A percentile compares a stretch with the other conserved stretches of the same genome.
These are phyloP conservation scores for Limnomonas spitsbergensis DNA, from an alignment of 139 green algal species.

Conservation along the genomic window DNA sequence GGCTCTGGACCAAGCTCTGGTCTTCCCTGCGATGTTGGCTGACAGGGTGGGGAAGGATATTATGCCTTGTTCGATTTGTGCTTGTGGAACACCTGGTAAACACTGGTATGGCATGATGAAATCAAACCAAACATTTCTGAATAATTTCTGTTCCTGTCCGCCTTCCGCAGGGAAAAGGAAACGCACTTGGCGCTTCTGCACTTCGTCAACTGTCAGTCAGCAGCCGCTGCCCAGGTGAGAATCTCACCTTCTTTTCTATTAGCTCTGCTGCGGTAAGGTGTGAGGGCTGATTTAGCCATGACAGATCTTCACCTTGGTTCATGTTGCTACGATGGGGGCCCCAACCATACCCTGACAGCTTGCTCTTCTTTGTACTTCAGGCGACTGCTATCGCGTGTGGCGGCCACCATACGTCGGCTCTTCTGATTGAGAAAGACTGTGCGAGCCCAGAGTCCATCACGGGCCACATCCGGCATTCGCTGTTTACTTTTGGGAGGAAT, in stretches of 20 bases:
- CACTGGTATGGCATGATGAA: too few relatives aligned
- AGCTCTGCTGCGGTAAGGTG: too few relatives aligned
- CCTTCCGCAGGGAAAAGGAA: slow-evolving; percentile 56
- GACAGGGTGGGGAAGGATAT: background rate
- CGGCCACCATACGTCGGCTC: slow-evolving; percentile 61
- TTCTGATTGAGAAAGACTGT: slow-evolving; percentile 37
- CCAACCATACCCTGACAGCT: too few relatives aligned
- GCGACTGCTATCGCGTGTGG: slow-evolving; percentile 64
- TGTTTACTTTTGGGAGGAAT: slow-evolving; percentile 51
- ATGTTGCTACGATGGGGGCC: too few relatives aligned
- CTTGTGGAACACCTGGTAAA: background rate
- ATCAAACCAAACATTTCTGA: too few relatives aligned
- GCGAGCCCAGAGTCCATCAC: background rate
- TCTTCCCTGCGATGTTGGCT: too few relatives aligned
- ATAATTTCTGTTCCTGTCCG: background rate
- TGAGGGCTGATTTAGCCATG: too few relatives aligned
- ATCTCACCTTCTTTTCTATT: background rate
- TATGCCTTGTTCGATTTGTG: background rate
- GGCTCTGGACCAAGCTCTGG: background rate
- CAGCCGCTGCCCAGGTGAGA: slow-evolving; percentile 51
- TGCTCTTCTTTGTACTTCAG: too few relatives aligned
- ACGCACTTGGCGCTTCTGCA: slow-evolving; percentile 58
- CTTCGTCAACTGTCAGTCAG: slow-evolving; percentile 67
- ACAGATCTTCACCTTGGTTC: too few relatives aligned
- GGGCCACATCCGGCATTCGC: slow-evolving; percentile 26